Evolutionary conservation across 371 early-diverging fungal genomes (phyloP).

Genomic region (Mortierella sp.): DNA sequence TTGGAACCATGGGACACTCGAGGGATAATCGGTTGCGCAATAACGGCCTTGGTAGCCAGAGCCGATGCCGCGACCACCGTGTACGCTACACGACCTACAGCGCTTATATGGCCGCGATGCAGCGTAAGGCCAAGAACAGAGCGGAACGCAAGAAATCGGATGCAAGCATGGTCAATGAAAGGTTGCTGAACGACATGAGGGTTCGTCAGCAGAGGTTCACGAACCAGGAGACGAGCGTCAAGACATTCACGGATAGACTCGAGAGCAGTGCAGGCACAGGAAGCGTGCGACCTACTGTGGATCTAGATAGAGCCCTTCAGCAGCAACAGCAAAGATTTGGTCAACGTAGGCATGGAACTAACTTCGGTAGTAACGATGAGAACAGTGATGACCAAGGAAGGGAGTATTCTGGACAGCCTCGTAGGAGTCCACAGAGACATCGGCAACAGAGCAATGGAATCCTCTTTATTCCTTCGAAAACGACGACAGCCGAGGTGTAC

Average conservation of each 20-base stretch:
- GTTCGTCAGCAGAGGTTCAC: slow-evolving; percentile 3
- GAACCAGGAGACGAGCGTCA: slow-evolving; percentile 5
- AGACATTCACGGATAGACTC: slow-evolving; percentile 1
- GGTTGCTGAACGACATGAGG: slow-evolving; percentile 12
- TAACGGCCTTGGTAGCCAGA: background rate
- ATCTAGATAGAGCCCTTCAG: background rate
- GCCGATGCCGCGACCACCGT: slow-evolving; percentile 10
- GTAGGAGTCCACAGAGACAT: slow-evolving; percentile 13
- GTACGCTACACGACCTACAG: slow-evolving; percentile 34
- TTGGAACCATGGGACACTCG: background rate
- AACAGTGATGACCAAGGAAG: slow-evolving; percentile 6
- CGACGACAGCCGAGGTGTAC: slow-evolving; percentile 30
- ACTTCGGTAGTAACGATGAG: slow-evolving; percentile 9
- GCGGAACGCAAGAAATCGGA: slow-evolving; percentile 19
- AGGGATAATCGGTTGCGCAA: background rate
- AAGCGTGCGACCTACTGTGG: background rate
- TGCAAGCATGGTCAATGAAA: slow-evolving; percentile 5
- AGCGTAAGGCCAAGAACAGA: slow-evolving; percentile 26
- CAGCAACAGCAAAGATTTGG: background rate
- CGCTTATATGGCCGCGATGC: slow-evolving; percentile 40
- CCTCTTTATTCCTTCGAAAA: slow-evolving; percentile 32
- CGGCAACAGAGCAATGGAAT: slow-evolving; percentile 32
- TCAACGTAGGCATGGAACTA: background rate
- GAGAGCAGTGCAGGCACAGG: background rate
- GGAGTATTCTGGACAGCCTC: background rate